Percentiles rank a stretch among this genome's conserved stretches.
Evolutionary conservation across 805 yeast species (phyloP).

Genomic region (Metschnikowia gruessii): DNA sequence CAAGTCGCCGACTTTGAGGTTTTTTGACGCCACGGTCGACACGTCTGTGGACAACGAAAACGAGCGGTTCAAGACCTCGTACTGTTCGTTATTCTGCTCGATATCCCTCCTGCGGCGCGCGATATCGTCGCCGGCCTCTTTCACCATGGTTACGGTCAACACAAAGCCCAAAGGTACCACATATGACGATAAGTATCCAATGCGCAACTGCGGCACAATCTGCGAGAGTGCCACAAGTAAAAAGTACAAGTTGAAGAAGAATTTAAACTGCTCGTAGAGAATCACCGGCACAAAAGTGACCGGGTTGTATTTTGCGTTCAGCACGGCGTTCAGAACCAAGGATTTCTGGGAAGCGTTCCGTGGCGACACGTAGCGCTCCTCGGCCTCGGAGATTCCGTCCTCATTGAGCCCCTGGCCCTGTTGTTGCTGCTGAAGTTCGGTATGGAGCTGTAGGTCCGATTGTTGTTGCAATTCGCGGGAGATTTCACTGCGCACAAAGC

Average conservation of each 20-base stretch:
- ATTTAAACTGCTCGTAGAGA: slow-evolving; percentile 93
- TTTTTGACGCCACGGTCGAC: slow-evolving; percentile 46
- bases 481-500: slow-evolving; percentile 4
- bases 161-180: slow-evolving; percentile 95
- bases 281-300: slow-evolving; percentile 84
- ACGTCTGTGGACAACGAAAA: slow-evolving; percentile 22
- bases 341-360: slow-evolving; percentile 22
- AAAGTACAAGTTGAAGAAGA: slow-evolving; percentile 91
- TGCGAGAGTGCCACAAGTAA: slow-evolving; percentile 92
- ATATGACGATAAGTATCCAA: slow-evolving; percentile 90
- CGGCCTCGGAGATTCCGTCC: background rate
- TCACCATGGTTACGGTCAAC: slow-evolving; percentile 85
- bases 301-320: slow-evolving; percentile 92
- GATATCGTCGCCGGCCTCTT: slow-evolving; percentile 93
- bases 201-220: slow-evolving; percentile 81
- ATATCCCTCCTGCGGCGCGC: slow-evolving; percentile 85
- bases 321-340: slow-evolving; percentile 71
- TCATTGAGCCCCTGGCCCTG: background rate
- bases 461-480: slow-evolving; percentile 8
- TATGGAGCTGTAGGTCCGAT: slow-evolving; percentile 3
- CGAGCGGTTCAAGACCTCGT: slow-evolving; percentile 55
- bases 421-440: slow-evolving; percentile 4
- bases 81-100: slow-evolving; percentile 83
- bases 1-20: slow-evolving; percentile 81
- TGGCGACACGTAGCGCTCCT: slow-evolving; percentile 43